These are phyloP conservation scores for Corylus heterophylla DNA, from an alignment of 306 rosid species.

Conservation along the genomic window DNA sequence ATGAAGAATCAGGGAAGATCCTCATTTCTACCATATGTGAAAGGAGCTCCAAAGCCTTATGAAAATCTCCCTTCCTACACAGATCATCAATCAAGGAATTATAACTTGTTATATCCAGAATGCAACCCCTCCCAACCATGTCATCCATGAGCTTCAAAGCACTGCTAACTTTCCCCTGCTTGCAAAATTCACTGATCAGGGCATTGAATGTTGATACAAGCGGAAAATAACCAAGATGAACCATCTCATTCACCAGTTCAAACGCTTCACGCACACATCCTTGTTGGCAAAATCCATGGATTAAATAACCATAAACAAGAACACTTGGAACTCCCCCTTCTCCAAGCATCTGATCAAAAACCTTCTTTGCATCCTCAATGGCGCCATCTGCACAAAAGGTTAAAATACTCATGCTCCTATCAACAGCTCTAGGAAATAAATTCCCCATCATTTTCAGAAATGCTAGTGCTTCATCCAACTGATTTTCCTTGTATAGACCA, in stretches of 20 bases:
- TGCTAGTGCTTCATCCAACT: slow-evolving; percentile 47
- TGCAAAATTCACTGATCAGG: slow-evolving; percentile 50
- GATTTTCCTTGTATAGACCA: slow-evolving; percentile 62
- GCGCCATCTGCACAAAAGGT: slow-evolving; percentile 43
- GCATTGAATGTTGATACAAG: slow-evolving; percentile 57
- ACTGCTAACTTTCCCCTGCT: slow-evolving; percentile 47
- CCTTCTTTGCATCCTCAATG: slow-evolving; percentile 56
- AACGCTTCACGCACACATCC: slow-evolving; percentile 55
- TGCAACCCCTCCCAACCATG: slow-evolving; percentile 58
- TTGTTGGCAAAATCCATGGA: slow-evolving; percentile 43
- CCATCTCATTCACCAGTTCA: slow-evolving; percentile 70
- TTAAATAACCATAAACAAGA: slow-evolving; percentile 54
- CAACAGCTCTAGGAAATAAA: slow-evolving; percentile 66
- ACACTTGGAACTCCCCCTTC: slow-evolving; percentile 67
- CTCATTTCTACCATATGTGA: slow-evolving; percentile 53
- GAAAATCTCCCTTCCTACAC: slow-evolving; percentile 55
- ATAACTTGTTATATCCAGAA: slow-evolving; percentile 44
- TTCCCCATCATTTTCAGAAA: slow-evolving; percentile 51
- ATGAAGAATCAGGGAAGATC: slow-evolving; percentile 43
- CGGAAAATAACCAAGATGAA: slow-evolving; percentile 49
- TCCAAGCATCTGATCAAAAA: slow-evolving; percentile 49
- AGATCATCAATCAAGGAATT: slow-evolving; percentile 43
- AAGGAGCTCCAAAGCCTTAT: slow-evolving; percentile 47
- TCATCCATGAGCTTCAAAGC: slow-evolving; percentile 63
- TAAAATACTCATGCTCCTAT: slow-evolving; percentile 54